These are phyloP conservation scores for Fallopia convolvulus DNA, from an alignment of 148 eudicot species.

Conservation along the genomic window DNA sequence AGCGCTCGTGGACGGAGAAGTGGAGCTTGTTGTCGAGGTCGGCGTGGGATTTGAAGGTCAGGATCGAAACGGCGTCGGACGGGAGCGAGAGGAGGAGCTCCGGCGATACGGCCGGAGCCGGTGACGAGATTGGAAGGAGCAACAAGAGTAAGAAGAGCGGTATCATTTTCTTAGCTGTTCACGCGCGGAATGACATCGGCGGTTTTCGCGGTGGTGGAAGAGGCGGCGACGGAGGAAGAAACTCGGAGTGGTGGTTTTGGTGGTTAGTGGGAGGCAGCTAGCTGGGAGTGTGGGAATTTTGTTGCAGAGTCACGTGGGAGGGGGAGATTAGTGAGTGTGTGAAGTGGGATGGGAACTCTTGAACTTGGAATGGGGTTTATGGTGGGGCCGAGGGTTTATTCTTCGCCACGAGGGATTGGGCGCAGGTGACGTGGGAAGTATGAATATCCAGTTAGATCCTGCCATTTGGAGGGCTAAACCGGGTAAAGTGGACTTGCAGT, in stretches of 20 bases:
- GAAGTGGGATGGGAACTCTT: background rate
- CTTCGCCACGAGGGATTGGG: background rate
- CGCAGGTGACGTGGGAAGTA: background rate
- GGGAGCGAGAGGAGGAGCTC: slow-evolving; percentile 6
- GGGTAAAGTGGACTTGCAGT: background rate
- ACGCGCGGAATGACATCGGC: background rate
- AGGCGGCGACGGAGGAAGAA: slow-evolving; percentile 10
- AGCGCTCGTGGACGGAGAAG: slow-evolving; percentile 28
- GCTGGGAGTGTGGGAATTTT: slow-evolving; percentile 8
- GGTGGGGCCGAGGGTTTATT: background rate
- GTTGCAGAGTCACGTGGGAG: slow-evolving; percentile 9
- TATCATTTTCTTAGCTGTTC: background rate
- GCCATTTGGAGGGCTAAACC: background rate
- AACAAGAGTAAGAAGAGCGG: slow-evolving; percentile 26
- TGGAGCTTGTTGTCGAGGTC: slow-evolving; percentile 36
- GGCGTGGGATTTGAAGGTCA: slow-evolving; percentile 35
- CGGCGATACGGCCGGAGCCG: slow-evolving; percentile 36
- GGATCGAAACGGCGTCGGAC: slow-evolving; percentile 27
- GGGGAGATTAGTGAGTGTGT: background rate
- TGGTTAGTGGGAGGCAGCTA: slow-evolving; percentile 3
- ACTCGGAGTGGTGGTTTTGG: background rate
- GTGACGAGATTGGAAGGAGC: slow-evolving; percentile 34
- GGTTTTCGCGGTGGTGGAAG: slow-evolving; percentile 8
- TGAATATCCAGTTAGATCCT: background rate
- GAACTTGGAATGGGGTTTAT: background rate